Evolutionary conservation across 148 eudicot species (phyloP).

Genomic region (Drosera capensis): DNA sequence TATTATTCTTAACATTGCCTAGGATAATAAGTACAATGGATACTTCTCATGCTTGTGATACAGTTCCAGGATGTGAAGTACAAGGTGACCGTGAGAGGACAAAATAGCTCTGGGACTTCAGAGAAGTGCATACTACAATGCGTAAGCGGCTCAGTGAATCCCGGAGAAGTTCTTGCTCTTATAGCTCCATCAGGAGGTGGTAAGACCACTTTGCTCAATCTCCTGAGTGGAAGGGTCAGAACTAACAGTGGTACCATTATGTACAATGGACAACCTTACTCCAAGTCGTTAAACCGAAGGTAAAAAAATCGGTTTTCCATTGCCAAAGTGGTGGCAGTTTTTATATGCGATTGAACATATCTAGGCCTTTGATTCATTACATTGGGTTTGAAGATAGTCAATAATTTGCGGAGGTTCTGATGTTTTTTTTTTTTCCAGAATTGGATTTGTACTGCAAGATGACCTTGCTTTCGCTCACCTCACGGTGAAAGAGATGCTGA

Average conservation of each 20-base stretch:
- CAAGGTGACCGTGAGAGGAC: conserved; percentile 14
- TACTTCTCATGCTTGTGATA: too few relatives aligned
- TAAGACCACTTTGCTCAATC: conserved; percentile 24
- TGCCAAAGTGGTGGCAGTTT: too few relatives aligned
- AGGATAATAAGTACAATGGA: too few relatives aligned
- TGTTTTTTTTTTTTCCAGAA: conserved; percentile 5
- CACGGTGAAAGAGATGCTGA: conserved; percentile 24
- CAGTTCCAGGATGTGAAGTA: conserved; percentile 35
- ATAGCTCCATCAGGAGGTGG: conserved; percentile 36
- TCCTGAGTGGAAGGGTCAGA: conserved; percentile 17
- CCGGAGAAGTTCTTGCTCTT: conserved; percentile 30
- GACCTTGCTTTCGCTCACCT: conserved; percentile 19
- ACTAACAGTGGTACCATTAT: conserved; percentile 18
- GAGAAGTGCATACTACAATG: conserved; percentile 24
- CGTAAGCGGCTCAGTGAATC: conserved; percentile 24
- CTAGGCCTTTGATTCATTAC: not conserved
- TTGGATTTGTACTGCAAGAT: conserved; percentile 29
- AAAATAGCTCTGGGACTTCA: conserved; percentile 7
- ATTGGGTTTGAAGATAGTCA: not conserved
- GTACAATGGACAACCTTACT: conserved; percentile 20
- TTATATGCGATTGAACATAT: too few relatives aligned
- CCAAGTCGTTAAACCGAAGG: conserved; percentile 19
- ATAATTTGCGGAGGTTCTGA: not conserved
- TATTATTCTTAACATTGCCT: too few relatives aligned
- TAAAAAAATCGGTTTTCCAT: too few relatives aligned